These are phyloP conservation scores for Liquidambar formosana DNA, from an alignment of 164 flowering plant genomes.

Conservation along the genomic window DNA sequence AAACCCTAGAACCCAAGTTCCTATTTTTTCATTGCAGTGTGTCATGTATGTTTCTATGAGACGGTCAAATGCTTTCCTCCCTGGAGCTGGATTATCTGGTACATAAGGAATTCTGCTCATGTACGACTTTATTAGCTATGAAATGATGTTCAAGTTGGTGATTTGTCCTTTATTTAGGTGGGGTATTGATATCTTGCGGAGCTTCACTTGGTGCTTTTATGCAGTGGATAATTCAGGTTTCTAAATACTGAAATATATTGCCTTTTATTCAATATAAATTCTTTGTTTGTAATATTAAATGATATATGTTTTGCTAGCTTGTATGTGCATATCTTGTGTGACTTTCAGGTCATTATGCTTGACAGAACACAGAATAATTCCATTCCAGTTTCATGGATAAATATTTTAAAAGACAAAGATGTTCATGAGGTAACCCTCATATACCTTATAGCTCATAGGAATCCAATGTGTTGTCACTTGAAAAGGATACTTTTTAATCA, in stretches of 20 bases:
- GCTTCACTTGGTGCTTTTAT: conserved; percentile 32
- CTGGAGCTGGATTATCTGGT: conserved; percentile 18
- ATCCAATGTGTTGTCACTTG: not conserved
- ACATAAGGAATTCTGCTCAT: not conserved
- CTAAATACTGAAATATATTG: not conserved
- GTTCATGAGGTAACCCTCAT: conserved; percentile 19
- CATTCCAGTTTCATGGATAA: conserved; percentile 18
- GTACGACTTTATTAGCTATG: not conserved
- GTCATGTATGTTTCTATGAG: conserved; percentile 10
- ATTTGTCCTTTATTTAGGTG: conserved; percentile 22
- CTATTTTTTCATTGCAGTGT: conserved; percentile 21
- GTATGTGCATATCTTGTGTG: not conserved
- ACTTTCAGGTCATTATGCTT: conserved; percentile 22
- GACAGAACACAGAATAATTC: conserved; percentile 14
- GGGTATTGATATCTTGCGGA: conserved; percentile 26
- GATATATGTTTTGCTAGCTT: too few relatives aligned
- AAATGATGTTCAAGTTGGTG: not conserved
- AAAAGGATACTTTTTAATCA: not conserved
- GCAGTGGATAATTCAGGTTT: conserved; percentile 39
- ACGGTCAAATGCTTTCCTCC: conserved; percentile 4
- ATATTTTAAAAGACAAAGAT: conserved; percentile 23
- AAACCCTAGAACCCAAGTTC: not conserved
- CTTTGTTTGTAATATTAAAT: not conserved
- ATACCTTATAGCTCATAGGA: not conserved
- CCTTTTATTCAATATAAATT: not conserved